These are phyloP conservation scores for Striga hermonthica DNA, from an alignment of 305 asterid genomes.

Conservation along the genomic window DNA sequence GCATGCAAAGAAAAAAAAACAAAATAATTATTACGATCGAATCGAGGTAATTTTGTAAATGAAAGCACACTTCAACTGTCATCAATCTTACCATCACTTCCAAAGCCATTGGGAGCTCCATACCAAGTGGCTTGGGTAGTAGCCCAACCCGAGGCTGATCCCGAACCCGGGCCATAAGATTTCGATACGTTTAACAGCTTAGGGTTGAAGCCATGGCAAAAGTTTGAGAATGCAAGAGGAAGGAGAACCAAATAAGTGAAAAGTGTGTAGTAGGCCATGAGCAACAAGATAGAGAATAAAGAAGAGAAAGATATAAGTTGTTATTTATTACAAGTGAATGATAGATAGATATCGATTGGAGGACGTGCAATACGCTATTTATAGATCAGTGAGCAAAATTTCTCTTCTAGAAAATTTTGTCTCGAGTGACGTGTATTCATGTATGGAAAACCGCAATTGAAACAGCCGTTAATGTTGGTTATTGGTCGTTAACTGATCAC, in stretches of 20 bases:
- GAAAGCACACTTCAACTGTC: too few species aligned
- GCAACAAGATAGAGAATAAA: conserved; percentile 10
- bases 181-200: conserved; percentile 45
- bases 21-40: not conserved
- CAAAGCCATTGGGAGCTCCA: conserved; percentile 70
- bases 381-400: too few species aligned
- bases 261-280: conserved; percentile 36
- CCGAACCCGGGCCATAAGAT: conserved; percentile 25
- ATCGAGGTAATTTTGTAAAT: not conserved
- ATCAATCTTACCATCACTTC: conserved; percentile 80
- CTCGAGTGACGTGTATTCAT: too few species aligned
- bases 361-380: too few species aligned
- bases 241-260: conserved; percentile 36
- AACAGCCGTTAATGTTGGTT: too few species aligned
- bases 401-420: too few species aligned
- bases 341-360: too few species aligned
- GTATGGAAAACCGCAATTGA: too few species aligned
- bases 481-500: too few species aligned
- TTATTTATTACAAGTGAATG: too few species aligned
- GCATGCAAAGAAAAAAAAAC: too few species aligned
- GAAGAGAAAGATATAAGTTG: too few species aligned
- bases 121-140: conserved; percentile 78
- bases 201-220: conserved; percentile 50
- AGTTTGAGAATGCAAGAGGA: conserved; percentile 24
- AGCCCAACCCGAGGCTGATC: conserved; percentile 39